Conservation (phyloP, 179 eudicot species). For the Nepenthes alata region DNA sequence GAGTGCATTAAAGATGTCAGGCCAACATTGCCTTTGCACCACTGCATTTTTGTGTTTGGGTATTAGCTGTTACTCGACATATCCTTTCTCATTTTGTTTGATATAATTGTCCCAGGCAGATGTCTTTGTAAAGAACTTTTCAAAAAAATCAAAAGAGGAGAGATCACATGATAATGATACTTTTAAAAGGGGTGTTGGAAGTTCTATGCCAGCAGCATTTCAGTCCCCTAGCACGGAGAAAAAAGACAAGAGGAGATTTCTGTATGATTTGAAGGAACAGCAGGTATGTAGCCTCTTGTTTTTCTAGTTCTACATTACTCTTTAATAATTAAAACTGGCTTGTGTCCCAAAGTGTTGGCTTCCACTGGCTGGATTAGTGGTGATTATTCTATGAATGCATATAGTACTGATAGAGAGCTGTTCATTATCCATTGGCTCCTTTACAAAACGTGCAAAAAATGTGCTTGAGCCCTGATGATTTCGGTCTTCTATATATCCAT, state of each 20-base stretch:
- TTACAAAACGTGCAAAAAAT: not conserved
- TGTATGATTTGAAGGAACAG: slow-evolving; percentile 54
- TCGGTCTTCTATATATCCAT: too few relatives aligned
- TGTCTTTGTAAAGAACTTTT: slow-evolving; percentile 27
- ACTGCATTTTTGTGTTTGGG: too few relatives aligned
- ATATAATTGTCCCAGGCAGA: slow-evolving; percentile 31
- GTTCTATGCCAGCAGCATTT: slow-evolving; percentile 34
- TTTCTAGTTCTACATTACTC: not conserved
- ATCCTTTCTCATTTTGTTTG: slow-evolving; percentile 4
- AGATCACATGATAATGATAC: slow-evolving; percentile 17
- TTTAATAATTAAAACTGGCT: not conserved
- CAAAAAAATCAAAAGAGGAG: slow-evolving; percentile 37
- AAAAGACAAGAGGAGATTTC: slow-evolving; percentile 49
- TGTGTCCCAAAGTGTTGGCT: not conserved
- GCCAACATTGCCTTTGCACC: too few relatives aligned
- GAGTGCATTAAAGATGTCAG: too few relatives aligned
- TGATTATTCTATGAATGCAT: not conserved
- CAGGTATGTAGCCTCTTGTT: slow-evolving; percentile 33
- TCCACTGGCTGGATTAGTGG: not conserved
- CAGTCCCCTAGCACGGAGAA: slow-evolving; percentile 39
- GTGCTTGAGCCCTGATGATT: not conserved
- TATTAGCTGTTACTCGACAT: not conserved
- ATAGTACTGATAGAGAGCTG: not conserved
- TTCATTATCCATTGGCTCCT: not conserved
- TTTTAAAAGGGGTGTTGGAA: slow-evolving; percentile 27